Conservation (phyloP, 2,329 filamentous ascomycete genomes). For the Coniochaeta sp. region DNA sequence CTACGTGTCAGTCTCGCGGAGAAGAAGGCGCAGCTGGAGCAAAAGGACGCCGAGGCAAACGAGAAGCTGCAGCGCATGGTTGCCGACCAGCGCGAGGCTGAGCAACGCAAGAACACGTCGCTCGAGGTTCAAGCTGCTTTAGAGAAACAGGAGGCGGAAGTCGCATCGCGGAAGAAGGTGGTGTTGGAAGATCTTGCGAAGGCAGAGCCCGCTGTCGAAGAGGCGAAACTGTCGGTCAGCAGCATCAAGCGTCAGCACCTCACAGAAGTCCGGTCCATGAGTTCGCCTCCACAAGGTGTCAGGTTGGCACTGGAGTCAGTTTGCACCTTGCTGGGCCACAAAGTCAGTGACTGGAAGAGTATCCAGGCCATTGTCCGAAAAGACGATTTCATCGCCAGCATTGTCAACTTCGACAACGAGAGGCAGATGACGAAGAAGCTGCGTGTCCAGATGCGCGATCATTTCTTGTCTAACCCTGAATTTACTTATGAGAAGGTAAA, state of each 20-base stretch:
- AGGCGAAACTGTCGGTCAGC: constrained; percentile 92
- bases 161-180: constrained; percentile 73
- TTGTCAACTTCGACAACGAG: constrained; percentile 95
- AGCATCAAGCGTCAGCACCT: constrained; percentile 98
- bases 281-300: constrained; percentile 83
- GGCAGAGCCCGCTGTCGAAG: constrained; percentile 86
- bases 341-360: constrained; percentile 82
- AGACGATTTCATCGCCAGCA: constrained; percentile 96
- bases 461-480: constrained; percentile 86
- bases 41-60: constrained; percentile 91
- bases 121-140: constrained; percentile 82
- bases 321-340: constrained; percentile 88
- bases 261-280: constrained; percentile 96
- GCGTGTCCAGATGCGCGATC: constrained; percentile 82
- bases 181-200: constrained; percentile 82
- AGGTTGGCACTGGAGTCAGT: constrained; percentile 92
- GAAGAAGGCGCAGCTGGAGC: constrained; percentile 89
- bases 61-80: constrained; percentile 98
- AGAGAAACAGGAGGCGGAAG: constrained; percentile 83
- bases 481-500: constrained; percentile 97
- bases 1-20: constrained; percentile 83
- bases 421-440: constrained; percentile 82
- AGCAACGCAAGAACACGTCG: constrained; percentile 81
- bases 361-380: constrained; percentile 82
- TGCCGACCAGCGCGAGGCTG: constrained; percentile 88